Evolutionary conservation across 2,329 filamentous ascomycete genomes (phyloP).

Genomic region (Talaromyces sp.): DNA sequence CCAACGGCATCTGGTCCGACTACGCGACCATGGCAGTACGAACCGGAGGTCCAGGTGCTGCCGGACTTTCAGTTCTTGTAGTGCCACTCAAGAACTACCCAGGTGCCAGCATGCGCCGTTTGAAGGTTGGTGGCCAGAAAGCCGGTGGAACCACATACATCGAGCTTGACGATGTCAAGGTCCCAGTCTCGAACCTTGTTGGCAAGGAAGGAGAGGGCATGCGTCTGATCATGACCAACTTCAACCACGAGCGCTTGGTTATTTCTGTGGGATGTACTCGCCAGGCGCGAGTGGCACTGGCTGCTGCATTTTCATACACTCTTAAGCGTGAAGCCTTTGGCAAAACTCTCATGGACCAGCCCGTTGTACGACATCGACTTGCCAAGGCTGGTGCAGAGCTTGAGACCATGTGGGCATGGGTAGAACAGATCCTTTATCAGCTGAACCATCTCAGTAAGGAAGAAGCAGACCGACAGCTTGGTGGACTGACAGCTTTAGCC

Average conservation of each 20-base stretch:
- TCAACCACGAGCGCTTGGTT: constrained; percentile 74
- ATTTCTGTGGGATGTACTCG: constrained; percentile 68
- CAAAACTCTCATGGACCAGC: constrained; percentile 71
- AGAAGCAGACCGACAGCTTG: constrained; percentile 57
- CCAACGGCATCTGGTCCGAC: constrained; percentile 71
- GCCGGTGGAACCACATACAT: constrained; percentile 73
- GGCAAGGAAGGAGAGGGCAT: constrained; percentile 72
- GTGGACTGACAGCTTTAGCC: constrained; percentile 70
- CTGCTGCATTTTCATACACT: constrained; percentile 63
- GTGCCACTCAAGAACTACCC: constrained; percentile 69
- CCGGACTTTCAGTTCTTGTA: constrained; percentile 67
- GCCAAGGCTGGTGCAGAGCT: constrained; percentile 70
- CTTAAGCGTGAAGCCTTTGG: constrained; percentile 69
- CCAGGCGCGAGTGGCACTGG: constrained; percentile 63
- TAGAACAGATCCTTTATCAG: constrained; percentile 71
- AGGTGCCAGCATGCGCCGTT: constrained; percentile 68
- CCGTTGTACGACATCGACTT: constrained; percentile 72
- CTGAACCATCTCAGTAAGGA: constrained; percentile 61
- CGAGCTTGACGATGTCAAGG: constrained; percentile 73
- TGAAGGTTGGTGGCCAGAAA: constrained; percentile 68
- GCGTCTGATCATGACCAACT: constrained; percentile 76
- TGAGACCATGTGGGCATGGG: constrained; percentile 72
- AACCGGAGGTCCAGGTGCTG: constrained; percentile 66
- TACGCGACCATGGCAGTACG: constrained; percentile 72
- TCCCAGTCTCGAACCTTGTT: constrained; percentile 70